Percentiles rank a stretch among this genome's conserved stretches.
phyloP scores from a whole-genome alignment of 2,329 filamentous ascomycete species.

The Penicillium sp. region DNA sequence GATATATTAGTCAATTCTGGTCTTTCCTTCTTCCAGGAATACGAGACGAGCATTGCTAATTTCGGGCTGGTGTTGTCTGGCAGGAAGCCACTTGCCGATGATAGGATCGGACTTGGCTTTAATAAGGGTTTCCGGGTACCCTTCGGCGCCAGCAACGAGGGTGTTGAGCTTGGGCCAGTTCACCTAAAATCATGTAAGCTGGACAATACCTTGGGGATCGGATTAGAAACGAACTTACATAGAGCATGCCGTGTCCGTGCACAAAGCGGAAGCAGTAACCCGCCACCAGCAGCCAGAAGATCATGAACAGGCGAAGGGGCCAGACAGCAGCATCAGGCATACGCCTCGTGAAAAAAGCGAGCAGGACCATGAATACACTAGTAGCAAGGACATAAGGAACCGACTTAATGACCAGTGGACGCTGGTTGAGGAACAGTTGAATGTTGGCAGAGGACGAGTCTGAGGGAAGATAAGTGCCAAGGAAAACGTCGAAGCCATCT shows the following conservation, averaged over 20 bases:
- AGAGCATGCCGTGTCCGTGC: conserved; percentile 80
- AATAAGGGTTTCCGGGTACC: conserved; percentile 82
- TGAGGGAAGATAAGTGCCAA: conserved; percentile 81
- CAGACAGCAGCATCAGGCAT: conserved; percentile 75
- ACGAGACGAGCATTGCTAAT: conserved; percentile 80
- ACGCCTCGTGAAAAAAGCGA: conserved; percentile 73
- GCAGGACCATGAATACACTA: conserved; percentile 79
- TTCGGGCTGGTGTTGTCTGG: conserved; percentile 73
- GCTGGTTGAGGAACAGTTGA: conserved; percentile 79
- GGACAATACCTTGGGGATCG: too few relatives aligned
- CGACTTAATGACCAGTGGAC: conserved; percentile 86
- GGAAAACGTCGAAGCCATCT: conserved; percentile 93
- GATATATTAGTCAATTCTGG: conserved; percentile 74
- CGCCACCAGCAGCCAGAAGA: conserved; percentile 75
- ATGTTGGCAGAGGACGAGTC: conserved; percentile 71
- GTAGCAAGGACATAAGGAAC: conserved; percentile 89
- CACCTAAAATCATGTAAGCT: too few relatives aligned
- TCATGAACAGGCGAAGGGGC: conserved; percentile 78
- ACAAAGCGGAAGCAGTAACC: conserved; percentile 79
- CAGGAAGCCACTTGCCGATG: conserved; percentile 71
- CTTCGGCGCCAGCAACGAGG: conserved; percentile 81
- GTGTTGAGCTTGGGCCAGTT: conserved; percentile 98
- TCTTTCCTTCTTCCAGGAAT: conserved; percentile 95
- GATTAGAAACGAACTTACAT: too few relatives aligned
- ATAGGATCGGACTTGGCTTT: conserved; percentile 82